These are phyloP conservation scores for Alternaria arbusti DNA, from an alignment of 2,329 filamentous ascomycete species.

Conservation along the genomic window DNA sequence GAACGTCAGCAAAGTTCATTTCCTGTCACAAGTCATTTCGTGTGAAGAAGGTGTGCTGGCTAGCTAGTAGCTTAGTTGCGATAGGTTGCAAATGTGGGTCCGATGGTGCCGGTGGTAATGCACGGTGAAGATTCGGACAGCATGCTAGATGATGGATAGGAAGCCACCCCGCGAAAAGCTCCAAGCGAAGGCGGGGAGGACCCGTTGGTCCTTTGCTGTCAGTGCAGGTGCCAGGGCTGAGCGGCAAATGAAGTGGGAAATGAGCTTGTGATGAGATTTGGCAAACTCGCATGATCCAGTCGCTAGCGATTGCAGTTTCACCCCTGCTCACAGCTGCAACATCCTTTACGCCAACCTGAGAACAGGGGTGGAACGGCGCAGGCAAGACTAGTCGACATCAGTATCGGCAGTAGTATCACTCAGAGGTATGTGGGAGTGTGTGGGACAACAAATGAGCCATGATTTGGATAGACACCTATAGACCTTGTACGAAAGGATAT, in stretches of 20 bases:
- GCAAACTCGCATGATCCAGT: neutral
- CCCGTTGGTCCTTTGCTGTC: conserved; percentile 1
- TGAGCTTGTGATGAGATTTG: conserved; percentile 2
- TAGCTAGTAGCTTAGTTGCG: neutral
- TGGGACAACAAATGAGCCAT: too few species aligned
- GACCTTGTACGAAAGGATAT: too few species aligned
- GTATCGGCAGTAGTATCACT: too few species aligned
- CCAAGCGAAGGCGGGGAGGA: conserved; percentile 4
- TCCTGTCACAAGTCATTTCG: neutral
- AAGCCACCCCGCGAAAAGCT: neutral
- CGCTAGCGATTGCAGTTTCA: too few species aligned
- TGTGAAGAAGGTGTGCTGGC: neutral
- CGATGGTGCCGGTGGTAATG: conserved; percentile 7
- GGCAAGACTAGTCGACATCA: too few species aligned
- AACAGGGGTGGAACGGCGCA: too few species aligned
- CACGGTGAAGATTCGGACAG: neutral
- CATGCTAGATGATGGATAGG: neutral
- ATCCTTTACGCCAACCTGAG: too few species aligned
- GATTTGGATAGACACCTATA: too few species aligned
- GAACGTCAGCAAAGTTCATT: neutral
- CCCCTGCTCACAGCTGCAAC: too few species aligned
- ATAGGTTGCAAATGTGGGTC: neutral
- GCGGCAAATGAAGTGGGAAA: neutral
- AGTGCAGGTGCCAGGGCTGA: conserved; percentile 5
- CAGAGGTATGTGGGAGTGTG: too few species aligned